Conservation (phyloP, 495 filamentous ascomycete species). For the Filosporella fistucella region DNA sequence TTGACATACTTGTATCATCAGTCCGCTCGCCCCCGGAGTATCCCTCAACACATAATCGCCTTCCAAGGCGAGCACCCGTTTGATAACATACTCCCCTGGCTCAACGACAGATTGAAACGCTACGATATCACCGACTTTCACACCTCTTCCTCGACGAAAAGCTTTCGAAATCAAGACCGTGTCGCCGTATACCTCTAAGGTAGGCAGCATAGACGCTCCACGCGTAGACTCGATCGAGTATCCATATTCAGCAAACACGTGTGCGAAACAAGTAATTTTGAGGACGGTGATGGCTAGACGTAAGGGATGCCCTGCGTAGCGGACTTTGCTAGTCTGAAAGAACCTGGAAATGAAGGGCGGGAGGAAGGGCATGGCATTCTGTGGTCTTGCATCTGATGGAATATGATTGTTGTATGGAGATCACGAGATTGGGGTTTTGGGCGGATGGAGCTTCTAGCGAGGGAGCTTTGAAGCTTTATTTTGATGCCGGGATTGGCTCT, state of each 20-base stretch:
- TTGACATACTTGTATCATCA: slow-evolving; percentile 74
- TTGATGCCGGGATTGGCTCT: neutral
- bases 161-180: slow-evolving; percentile 60
- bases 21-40: slow-evolving; percentile 43
- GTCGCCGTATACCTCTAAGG: slow-evolving; percentile 60
- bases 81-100: slow-evolving; percentile 57
- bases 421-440: neutral
- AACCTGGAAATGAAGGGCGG: neutral
- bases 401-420: neutral
- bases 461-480: neutral
- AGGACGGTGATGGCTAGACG: slow-evolving; percentile 24
- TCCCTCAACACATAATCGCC: slow-evolving; percentile 86
- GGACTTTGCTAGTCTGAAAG: neutral
- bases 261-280: slow-evolving; percentile 44
- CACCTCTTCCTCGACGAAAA: slow-evolving; percentile 61
- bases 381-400: neutral
- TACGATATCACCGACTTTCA: slow-evolving; percentile 80
- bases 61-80: slow-evolving; percentile 80
- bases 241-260: slow-evolving; percentile 55
- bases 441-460: neutral
- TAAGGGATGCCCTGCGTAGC: slow-evolving; percentile 10
- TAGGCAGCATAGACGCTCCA: slow-evolving; percentile 81
- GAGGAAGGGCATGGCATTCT: slow-evolving; percentile 13
- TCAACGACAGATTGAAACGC: slow-evolving; percentile 69
- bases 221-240: slow-evolving; percentile 44